Percentiles rank a stretch among this genome's conserved stretches.
These are phyloP conservation scores for Picea sitchensis DNA, from an alignment of 75 land plant genomes.

Conservation along the genomic window DNA sequence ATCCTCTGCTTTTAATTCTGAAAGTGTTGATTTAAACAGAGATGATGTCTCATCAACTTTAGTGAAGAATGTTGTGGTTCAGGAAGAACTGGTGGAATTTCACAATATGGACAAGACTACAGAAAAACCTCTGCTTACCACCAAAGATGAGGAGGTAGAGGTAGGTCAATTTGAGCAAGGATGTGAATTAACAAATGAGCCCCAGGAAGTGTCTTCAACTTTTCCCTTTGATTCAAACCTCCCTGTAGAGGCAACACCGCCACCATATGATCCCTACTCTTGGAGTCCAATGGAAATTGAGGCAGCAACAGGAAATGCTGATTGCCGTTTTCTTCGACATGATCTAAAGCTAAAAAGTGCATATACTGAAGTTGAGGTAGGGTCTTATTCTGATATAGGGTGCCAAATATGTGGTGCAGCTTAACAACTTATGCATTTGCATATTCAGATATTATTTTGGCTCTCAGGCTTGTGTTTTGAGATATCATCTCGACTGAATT, in stretches of 20 bases:
- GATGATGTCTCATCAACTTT: neutral
- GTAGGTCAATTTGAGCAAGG: neutral
- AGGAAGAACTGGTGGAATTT: neutral
- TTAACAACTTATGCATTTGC: neutral
- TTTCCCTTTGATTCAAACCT: neutral
- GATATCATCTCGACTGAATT: neutral
- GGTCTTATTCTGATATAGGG: neutral
- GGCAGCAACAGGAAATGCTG: slow-evolving; percentile 71
- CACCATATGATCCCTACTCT: slow-evolving; percentile 34
- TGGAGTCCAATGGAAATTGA: slow-evolving; percentile 69
- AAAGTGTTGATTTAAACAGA: slow-evolving; percentile 1
- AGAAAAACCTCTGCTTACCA: neutral
- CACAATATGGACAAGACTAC: neutral
- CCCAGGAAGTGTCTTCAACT: neutral
- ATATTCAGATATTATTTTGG: neutral
- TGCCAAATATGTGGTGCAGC: neutral
- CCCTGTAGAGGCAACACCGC: neutral
- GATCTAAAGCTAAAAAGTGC: slow-evolving; percentile 59
- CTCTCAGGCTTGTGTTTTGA: neutral
- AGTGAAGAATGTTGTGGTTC: neutral
- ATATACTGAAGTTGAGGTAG: slow-evolving; percentile 80
- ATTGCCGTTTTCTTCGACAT: slow-evolving; percentile 43
- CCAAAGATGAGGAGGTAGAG: neutral
- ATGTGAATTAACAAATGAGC: neutral
- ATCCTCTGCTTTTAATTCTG: neutral